Percentiles rank a stretch among this genome's conserved stretches.
These are phyloP conservation scores for Pleurostoma richardsiae DNA, from an alignment of 2,329 filamentous ascomycete species.

Conservation along the genomic window DNA sequence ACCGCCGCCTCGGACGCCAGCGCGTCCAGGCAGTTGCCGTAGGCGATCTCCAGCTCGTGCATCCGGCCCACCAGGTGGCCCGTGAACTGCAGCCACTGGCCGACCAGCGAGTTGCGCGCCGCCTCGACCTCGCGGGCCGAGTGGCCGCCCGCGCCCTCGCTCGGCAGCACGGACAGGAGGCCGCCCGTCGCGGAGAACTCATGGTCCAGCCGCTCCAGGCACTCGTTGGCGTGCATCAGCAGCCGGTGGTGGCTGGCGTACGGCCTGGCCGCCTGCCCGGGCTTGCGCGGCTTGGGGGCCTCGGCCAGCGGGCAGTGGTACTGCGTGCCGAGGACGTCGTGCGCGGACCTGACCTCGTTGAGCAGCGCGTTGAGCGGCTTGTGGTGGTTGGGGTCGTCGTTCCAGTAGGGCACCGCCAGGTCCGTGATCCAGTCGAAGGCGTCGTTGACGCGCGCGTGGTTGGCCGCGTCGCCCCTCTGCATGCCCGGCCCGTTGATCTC, in stretches of 20 bases:
- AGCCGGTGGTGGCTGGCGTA: slow-evolving; percentile 44
- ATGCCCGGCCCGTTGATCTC: slow-evolving; percentile 20
- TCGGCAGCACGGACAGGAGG: slow-evolving; percentile 48
- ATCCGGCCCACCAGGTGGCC: slow-evolving; percentile 48
- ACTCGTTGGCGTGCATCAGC: slow-evolving; percentile 52
- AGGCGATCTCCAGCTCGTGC: slow-evolving; percentile 51
- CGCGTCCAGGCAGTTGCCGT: slow-evolving; percentile 44
- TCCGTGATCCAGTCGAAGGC: slow-evolving; percentile 55
- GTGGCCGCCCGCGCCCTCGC: slow-evolving; percentile 24
- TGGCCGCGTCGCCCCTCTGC: slow-evolving; percentile 4
- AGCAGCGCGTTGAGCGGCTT: slow-evolving; percentile 38
- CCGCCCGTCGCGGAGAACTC: slow-evolving; percentile 52
- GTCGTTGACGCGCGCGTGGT: slow-evolving; percentile 26
- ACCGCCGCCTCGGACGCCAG: slow-evolving; percentile 44
- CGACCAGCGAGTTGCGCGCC: slow-evolving; percentile 47
- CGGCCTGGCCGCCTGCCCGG: slow-evolving; percentile 19
- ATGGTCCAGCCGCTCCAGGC: slow-evolving; percentile 55
- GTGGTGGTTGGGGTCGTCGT: slow-evolving; percentile 40
- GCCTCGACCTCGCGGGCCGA: slow-evolving; percentile 27
- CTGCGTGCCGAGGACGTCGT: slow-evolving; percentile 32
- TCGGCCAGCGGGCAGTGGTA: slow-evolving; percentile 41
- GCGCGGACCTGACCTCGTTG: slow-evolving; percentile 38
- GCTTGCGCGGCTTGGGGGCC: slow-evolving; percentile 10
- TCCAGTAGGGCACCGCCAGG: slow-evolving; percentile 41
- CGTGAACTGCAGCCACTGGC: slow-evolving; percentile 51